These are phyloP conservation scores for Pleurostoma richardsiae DNA, from an alignment of 2,329 filamentous ascomycete species.

Conservation along the genomic window DNA sequence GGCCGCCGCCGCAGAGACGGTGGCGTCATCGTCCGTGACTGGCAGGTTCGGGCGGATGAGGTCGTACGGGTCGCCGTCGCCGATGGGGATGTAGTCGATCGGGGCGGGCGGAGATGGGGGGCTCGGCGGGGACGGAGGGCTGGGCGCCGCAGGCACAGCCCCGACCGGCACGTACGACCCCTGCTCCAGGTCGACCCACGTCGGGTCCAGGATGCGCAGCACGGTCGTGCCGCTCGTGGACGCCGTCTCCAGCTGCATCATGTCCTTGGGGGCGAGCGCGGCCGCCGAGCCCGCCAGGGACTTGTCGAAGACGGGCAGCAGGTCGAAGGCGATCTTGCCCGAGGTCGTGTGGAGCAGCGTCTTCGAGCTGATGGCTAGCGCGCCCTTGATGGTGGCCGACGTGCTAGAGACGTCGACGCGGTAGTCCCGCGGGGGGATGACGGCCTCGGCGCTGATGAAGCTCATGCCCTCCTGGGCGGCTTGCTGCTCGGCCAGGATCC, in stretches of 20 bases:
- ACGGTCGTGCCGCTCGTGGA: conserved; percentile 37
- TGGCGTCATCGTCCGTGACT: neutral
- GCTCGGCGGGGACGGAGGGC: neutral
- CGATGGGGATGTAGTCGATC: conserved; percentile 5
- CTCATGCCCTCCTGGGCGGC: neutral
- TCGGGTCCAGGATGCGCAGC: conserved; percentile 35
- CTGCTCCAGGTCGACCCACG: conserved; percentile 28
- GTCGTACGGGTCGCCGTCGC: conserved; percentile 11
- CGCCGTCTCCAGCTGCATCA: conserved; percentile 29
- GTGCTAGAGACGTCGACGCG: conserved; percentile 34
- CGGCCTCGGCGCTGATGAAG: conserved; percentile 2
- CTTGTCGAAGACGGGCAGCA: conserved; percentile 37
- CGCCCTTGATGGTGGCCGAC: conserved; percentile 36
- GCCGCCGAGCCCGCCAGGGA: conserved; percentile 7
- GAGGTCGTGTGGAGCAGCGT: conserved; percentile 32
- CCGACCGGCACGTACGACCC: conserved; percentile 14
- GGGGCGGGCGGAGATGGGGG: neutral
- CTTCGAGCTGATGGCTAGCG: conserved; percentile 31
- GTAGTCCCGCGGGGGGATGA: conserved; percentile 42
- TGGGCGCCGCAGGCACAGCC: conserved; percentile 4
- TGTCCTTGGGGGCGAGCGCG: conserved; percentile 1
- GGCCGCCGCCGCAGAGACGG: neutral
- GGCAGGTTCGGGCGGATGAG: neutral
- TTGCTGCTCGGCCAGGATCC: conserved; percentile 2
- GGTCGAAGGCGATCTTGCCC: conserved; percentile 30